phyloP scores from a whole-genome alignment of 768 basidiomycete genomes.

The Leucosporidium creatinivorum region DNA sequence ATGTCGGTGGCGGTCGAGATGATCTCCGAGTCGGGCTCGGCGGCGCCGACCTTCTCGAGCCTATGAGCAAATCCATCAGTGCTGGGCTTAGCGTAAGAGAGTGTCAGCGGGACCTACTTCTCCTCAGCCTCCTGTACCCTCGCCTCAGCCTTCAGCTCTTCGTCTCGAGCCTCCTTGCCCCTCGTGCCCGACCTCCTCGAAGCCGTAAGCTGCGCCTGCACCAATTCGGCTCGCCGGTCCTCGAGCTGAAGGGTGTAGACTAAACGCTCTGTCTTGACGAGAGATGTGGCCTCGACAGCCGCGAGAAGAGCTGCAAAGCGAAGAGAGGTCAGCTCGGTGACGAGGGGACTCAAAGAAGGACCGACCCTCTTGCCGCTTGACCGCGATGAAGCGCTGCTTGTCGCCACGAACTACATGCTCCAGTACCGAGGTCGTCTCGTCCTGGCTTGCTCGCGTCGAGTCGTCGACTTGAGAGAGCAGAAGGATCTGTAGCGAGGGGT shows the following conservation, averaged over 20 bases:
- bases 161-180: conserved; percentile 46
- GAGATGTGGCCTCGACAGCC: conserved; percentile 34
- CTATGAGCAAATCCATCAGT: background rate
- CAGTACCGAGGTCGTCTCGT: conserved; percentile 40
- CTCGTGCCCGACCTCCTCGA: conserved; percentile 52
- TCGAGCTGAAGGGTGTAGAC: conserved; percentile 27
- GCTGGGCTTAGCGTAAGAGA: no score
- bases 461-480: conserved; percentile 47
- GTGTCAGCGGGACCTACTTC: conserved; percentile 15
- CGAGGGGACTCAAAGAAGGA: background rate
- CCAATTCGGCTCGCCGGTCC: conserved; percentile 36
- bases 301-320: conserved; percentile 31
- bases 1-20: conserved; percentile 20
- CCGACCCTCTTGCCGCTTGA: conserved; percentile 38
- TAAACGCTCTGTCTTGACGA: conserved; percentile 23
- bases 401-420: conserved; percentile 50
- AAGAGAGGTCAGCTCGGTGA: background rate
- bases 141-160: conserved; percentile 20
- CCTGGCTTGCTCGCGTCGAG: conserved; percentile 30
- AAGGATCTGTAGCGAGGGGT: conserved; percentile 46
- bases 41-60: conserved; percentile 3
- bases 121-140: conserved; percentile 10
- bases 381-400: conserved; percentile 41
- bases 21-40: background rate
- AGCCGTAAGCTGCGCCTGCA: conserved; percentile 49